Base-by-base conservation (phyloP, 2,329 filamentous ascomycete genomes). In the Ophiocordyceps sinensis region DNA sequence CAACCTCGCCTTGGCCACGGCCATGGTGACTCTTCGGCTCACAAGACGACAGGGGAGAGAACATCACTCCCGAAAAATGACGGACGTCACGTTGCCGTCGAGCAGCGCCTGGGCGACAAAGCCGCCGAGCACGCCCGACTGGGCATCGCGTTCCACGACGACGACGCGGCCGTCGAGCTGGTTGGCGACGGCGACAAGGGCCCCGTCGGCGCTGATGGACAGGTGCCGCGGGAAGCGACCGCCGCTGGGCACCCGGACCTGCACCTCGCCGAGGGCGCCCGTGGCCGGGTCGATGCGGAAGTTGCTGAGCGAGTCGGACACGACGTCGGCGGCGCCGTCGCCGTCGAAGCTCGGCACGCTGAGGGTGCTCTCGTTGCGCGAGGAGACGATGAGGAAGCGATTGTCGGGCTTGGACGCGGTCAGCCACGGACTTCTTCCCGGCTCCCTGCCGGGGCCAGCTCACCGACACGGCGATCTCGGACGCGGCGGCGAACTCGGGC, bases 221-320 rank as follows among this genome's bases (percentile, higher is more conserved):
- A 85, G 82, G 31, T 82, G 79, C 21, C 83, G 70, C 0, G 84
- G 83, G 42, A 68, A 71, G 8, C 62, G 57, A 2, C 84, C 84
- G 38, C 79, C 79, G 0, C 77, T 71, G 0, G 80, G 67, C 14
- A 70, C 69, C 26, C 76, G 14, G 32, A 34, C 65, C 50, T 80
- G 71, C 3, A 74, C 55, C 43, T 75, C 68, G 1, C 52, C 58
- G 23, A 85, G 64, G 1, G 58, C 63, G 8, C 79, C 81, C n/a
- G 68, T 70, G 13, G 54, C 47, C 2, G 53, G 44, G 49, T 75
- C 60, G 48, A 85, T 71, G 41, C 62, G 52, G 62, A 76, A 85
- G 44, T 67, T 76, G 45, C 79, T 68, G 41, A 88, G 60, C 1
- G 80, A 72, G 56, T 85, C 80, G 0, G 78, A 79, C 8, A 67